These are phyloP conservation scores for Erodium maritimum DNA, from an alignment of 345 rosid genomes.

Conservation along the genomic window DNA sequence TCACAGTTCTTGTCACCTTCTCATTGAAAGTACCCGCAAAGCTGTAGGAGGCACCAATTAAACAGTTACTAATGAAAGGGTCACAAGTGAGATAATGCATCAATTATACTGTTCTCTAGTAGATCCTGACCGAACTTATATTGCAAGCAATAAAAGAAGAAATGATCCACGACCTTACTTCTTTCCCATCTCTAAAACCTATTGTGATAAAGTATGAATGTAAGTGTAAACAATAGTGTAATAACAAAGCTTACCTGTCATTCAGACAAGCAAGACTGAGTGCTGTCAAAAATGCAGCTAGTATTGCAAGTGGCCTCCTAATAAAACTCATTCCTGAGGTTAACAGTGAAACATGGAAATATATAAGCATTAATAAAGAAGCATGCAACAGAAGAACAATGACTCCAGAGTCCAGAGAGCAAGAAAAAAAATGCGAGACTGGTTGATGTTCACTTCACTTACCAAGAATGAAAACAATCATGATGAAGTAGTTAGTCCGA, in stretches of 20 bases:
- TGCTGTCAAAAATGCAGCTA: slow-evolving; percentile 63
- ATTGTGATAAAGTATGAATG: background rate
- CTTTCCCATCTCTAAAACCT: background rate
- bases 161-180: no score
- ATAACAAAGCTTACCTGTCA: slow-evolving; percentile 47
- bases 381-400: background rate
- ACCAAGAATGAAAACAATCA: slow-evolving; percentile 79
- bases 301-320: slow-evolving; percentile 70
- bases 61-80: background rate
- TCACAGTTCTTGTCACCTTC: slow-evolving; percentile 72
- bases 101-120: background rate
- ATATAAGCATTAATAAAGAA: background rate
- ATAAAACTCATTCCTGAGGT: slow-evolving; percentile 68
- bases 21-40: slow-evolving; percentile 91
- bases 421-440: slow-evolving; percentile 1
- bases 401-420: no score
- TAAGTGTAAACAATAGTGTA: background rate
- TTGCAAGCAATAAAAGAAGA: background rate
- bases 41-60: slow-evolving; percentile 34
- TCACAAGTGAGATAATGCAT: background rate
- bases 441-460: slow-evolving; percentile 11
- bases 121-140: background rate
- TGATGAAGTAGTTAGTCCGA: slow-evolving; percentile 86
- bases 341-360: background rate
- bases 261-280: slow-evolving; percentile 68